Evolutionary conservation across 1,139 yeast species (phyloP).

Genomic region (Diutina siamensis): DNA sequence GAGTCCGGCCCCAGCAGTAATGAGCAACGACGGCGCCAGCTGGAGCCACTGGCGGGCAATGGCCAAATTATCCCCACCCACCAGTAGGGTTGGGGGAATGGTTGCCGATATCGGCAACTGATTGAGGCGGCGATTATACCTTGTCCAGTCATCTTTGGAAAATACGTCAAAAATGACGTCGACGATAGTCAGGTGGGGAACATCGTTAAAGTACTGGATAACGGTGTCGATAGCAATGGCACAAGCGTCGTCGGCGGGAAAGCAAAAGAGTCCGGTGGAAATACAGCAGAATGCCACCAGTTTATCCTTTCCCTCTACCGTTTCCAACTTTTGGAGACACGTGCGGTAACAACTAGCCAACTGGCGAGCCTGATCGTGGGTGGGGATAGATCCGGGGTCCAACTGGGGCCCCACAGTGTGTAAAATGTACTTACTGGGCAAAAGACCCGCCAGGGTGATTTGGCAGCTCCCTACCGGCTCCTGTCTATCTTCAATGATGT

Average conservation of each 20-base stretch:
- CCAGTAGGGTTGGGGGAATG: background rate
- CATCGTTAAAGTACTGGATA: background rate
- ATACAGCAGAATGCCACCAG: conserved; percentile 3
- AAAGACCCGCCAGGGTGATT: background rate
- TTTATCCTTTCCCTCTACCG: background rate
- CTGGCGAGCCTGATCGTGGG: background rate
- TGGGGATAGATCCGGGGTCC: background rate
- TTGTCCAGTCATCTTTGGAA: background rate
- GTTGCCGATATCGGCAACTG: background rate
- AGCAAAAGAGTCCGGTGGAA: background rate
- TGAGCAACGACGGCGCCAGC: background rate
- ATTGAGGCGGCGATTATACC: background rate
- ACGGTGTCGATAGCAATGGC: background rate
- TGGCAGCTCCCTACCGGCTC: background rate
- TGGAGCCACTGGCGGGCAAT: background rate
- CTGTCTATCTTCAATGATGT: background rate
- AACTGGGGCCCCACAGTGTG: conserved; percentile 2
- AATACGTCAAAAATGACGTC: conserved; percentile 2
- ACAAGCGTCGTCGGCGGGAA: background rate
- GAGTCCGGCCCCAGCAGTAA: conserved; percentile 4
- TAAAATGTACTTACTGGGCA: background rate
- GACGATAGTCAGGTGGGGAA: background rate
- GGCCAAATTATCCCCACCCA: background rate
- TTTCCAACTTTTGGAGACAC: background rate
- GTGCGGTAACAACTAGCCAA: background rate